phyloP scores from a whole-genome alignment of 2,329 filamentous ascomycete species.

The Aspergillus ibericus region DNA sequence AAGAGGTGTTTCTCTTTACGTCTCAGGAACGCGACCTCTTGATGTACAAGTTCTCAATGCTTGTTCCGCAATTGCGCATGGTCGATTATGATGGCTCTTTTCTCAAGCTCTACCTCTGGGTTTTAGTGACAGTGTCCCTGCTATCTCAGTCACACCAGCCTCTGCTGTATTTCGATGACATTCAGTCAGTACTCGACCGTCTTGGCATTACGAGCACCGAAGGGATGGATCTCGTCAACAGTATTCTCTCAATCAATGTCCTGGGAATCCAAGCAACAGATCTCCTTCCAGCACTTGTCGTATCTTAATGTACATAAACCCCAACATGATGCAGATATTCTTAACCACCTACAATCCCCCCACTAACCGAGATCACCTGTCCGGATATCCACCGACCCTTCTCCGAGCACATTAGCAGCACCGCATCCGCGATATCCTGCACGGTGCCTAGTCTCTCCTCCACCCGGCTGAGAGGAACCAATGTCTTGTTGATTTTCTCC shows the following conservation, averaged over 20 bases:
- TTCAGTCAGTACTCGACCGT: neutral
- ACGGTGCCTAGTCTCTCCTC: conserved; percentile 4
- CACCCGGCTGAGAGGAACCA: conserved; percentile 1
- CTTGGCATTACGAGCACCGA: neutral
- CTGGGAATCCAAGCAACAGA: neutral
- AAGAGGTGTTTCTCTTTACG: neutral
- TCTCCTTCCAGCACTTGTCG: neutral
- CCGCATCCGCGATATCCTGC: conserved; percentile 7
- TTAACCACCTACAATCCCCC: conserved; percentile 7
- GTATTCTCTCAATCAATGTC: neutral
- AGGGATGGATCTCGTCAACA: neutral
- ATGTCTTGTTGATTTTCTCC: neutral
- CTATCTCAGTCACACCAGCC: neutral
- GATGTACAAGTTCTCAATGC: neutral
- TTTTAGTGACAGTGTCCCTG: neutral
- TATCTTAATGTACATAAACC: neutral
- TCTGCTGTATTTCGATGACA: neutral
- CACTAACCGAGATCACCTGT: conserved; percentile 11
- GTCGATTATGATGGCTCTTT: neutral
- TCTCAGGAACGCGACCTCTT: neutral
- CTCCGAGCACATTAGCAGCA: conserved; percentile 6
- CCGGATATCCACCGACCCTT: conserved; percentile 11
- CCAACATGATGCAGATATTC: no score
- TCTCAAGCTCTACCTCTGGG: conserved; percentile 1
- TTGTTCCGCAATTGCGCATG: neutral